Percentiles rank a stretch among this genome's conserved stretches.
These are phyloP conservation scores for Zizania latifolia DNA, from an alignment of 176 grass and related monocot genomes.

Conservation along the genomic window DNA sequence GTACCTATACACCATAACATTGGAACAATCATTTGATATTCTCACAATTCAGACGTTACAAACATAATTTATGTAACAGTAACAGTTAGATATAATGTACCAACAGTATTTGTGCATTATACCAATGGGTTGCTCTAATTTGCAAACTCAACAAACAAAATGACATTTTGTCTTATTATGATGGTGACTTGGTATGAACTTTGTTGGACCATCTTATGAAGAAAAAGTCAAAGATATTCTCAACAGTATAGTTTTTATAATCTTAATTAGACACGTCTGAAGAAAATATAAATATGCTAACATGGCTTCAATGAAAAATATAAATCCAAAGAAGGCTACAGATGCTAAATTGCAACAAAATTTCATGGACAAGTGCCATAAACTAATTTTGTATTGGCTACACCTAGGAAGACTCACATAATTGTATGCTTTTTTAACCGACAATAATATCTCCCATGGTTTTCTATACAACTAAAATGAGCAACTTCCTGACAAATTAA, in stretches of 20 bases:
- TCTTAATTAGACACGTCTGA: background rate
- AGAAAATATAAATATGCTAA: background rate
- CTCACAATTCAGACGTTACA: background rate
- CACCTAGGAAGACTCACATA: background rate
- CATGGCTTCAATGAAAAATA: background rate
- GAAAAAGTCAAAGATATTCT: background rate
- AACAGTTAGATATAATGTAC: background rate
- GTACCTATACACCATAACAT: conserved; percentile 48
- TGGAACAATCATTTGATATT: background rate
- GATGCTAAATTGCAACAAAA: background rate
- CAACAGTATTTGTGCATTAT: background rate
- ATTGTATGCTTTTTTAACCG: background rate
- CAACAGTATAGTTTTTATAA: background rate
- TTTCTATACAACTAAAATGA: background rate
- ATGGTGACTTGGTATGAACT: background rate
- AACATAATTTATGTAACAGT: background rate
- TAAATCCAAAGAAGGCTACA: background rate
- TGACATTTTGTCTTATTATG: background rate
- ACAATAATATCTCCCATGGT: background rate
- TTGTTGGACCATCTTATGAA: background rate
- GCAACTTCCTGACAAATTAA: conserved; percentile 3
- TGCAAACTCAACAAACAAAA: background rate
- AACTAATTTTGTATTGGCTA: background rate
- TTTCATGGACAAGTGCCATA: background rate
- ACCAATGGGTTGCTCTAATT: background rate